Percentiles rank a stretch among this genome's conserved stretches.
phyloP scores from a whole-genome alignment of 2,329 filamentous ascomycete species.

The Penicillium sp. region DNA sequence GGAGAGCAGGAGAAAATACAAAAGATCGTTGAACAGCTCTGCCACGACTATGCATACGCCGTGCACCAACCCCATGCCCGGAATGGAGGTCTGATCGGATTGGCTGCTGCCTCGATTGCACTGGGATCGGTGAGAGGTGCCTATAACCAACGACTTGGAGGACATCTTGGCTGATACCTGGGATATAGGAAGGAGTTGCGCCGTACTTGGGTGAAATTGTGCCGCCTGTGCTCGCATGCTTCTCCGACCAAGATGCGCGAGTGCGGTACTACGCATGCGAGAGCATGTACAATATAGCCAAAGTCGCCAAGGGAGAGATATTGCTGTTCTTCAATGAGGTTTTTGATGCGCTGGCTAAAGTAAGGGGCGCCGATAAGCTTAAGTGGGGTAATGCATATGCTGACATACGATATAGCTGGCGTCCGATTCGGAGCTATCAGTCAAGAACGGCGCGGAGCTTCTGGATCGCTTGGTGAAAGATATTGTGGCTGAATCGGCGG shows the following conservation, averaged over 20 bases:
- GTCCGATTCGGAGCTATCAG: conserved; percentile 91
- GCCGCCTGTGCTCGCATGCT: conserved; percentile 93
- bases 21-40: conserved; percentile 90
- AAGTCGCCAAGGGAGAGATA: conserved; percentile 97
- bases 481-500: conserved; percentile 90
- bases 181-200: conserved; percentile 70
- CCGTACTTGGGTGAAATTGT: conserved; percentile 92
- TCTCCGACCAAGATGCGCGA: conserved; percentile 94
- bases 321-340: conserved; percentile 97
- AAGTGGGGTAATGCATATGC: neutral
- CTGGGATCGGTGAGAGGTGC: conserved; percentile 73
- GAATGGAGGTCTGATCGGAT: conserved; percentile 91
- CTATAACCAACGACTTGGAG: neutral
- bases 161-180: conserved; percentile 6
- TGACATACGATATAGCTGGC: conserved; percentile 63
- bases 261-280: conserved; percentile 98
- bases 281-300: conserved; percentile 99
- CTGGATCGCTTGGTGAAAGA: conserved; percentile 94
- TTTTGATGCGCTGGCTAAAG: conserved; percentile 95
- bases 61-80: conserved; percentile 94
- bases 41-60: conserved; percentile 95
- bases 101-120: conserved; percentile 93
- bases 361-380: conserved; percentile 40
- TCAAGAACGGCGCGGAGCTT: conserved; percentile 96
- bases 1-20: conserved; percentile 78